Evolutionary conservation across 2,329 filamentous ascomycete species (phyloP), one percentile per base, ranked within the genome.

Genomic region (Lecanicillium sp.): DNA sequence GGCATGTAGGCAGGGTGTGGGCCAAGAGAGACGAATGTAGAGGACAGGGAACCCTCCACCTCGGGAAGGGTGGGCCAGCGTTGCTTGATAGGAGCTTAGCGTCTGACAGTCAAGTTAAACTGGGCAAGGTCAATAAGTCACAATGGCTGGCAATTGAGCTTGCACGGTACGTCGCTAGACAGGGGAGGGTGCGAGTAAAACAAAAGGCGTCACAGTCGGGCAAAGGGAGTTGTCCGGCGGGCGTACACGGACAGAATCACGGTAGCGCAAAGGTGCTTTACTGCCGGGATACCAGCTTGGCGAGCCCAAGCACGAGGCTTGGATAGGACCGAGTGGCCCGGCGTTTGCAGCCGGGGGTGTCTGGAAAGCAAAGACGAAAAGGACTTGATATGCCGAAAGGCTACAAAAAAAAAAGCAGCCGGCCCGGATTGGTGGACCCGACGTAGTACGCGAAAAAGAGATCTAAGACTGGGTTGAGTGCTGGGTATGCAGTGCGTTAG

Each of bases 301-400:
- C 6, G 6, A 11, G 22, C 11, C 22, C 22, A 25, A 25, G 30
- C 33, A 25, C 22, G 11, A 25, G 22, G 6, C 22, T 7, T 7
- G 11, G 7, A 25, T 25, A 25, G 11, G 22, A 25, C 22, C 22
- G 22, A 25, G 22, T 11, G 11, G 22, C 7, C 22, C 22, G 22
- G 22, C n/a, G n/a, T n/a, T n/a, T n/a, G 22, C 11, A 11, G 7
- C 22, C 22, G 22, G 22, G 22, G n/a, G n/a, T n/a, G 29, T 15
- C 33, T 36, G 27, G 29, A 40, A 32, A 42, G 39, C 37, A 41
- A 44, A 34, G 17, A 39, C 44, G 29, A 39, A 53, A 54, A 47
- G 39, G 43, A 49, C 46, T 61, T 60, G 60, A 63, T 60, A 59
- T 65, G 61, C 61, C 58, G 60, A 60, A 56, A 53, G 53, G 55